Evolutionary conservation across 192 early-diverging fungal genomes (phyloP).

Genomic region (Radiomyces spectabilis): DNA sequence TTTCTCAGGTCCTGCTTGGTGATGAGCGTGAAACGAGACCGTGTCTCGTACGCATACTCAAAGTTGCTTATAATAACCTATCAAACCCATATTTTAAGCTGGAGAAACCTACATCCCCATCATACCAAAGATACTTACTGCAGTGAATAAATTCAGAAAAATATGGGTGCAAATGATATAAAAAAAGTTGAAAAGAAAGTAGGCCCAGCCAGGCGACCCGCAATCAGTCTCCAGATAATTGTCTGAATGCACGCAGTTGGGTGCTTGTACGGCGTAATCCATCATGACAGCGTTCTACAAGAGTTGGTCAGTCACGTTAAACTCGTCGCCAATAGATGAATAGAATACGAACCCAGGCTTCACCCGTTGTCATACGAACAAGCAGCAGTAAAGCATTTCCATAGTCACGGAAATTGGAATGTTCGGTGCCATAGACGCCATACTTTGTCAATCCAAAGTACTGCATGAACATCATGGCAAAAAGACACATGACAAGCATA

Average conservation of each 20-base stretch:
- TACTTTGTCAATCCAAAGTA: conserved; percentile 49
- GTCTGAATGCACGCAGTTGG: conserved; percentile 36
- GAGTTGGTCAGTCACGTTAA: background rate
- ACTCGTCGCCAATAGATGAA: background rate
- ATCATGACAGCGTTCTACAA: conserved; percentile 44
- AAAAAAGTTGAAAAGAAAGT: conserved; percentile 45
- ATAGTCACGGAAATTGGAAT: conserved; percentile 44
- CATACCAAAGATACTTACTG: conserved; percentile 21
- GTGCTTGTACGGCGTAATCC: conserved; percentile 38
- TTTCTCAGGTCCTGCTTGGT: conserved; percentile 23
- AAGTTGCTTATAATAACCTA: conserved; percentile 30
- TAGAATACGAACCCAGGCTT: conserved; percentile 20
- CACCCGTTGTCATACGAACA: conserved; percentile 47
- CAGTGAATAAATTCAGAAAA: conserved; percentile 52
- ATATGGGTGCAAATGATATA: conserved; percentile 56
- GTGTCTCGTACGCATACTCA: conserved; percentile 25
- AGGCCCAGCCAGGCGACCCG: conserved; percentile 42
- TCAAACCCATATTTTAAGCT: too few relatives aligned
- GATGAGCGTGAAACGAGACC: conserved; percentile 24
- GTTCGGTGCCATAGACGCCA: conserved; percentile 26
- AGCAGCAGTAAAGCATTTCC: conserved; percentile 36
- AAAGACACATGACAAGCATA: conserved; percentile 32
- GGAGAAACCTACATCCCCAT: background rate
- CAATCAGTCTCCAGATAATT: conserved; percentile 44
- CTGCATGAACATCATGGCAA: conserved; percentile 48